Percentiles rank a stretch among this genome's conserved stretches.
Conservation (phyloP, 2,329 filamentous ascomycete genomes). For the Aspergillus sp. region DNA sequence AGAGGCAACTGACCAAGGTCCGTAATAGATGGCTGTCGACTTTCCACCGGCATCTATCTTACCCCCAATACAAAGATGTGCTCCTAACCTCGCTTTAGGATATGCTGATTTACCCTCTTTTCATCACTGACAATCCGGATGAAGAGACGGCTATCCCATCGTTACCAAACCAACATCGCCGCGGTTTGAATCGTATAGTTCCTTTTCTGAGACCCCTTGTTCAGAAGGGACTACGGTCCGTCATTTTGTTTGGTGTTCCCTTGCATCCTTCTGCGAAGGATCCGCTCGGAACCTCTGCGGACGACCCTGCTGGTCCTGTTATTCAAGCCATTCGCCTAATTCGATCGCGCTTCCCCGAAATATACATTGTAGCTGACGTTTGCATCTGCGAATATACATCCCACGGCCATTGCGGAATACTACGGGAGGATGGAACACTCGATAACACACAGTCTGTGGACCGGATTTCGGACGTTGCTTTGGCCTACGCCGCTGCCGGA, state of each 20-base stretch:
- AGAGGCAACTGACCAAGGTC: constrained; percentile 84
- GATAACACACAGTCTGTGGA: constrained; percentile 95
- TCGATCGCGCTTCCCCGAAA: constrained; percentile 80
- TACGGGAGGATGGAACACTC: constrained; percentile 87
- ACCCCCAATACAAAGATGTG: neutral
- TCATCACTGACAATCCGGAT: constrained; percentile 91
- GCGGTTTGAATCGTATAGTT: constrained; percentile 83
- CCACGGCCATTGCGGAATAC: constrained; percentile 95
- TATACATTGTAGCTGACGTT: constrained; percentile 91
- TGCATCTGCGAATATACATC: constrained; percentile 99
- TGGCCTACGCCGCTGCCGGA: constrained; percentile 93
- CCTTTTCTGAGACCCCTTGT: constrained; percentile 85
- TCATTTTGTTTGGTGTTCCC: constrained; percentile 95
- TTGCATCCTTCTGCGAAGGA: constrained; percentile 82
- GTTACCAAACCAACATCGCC: constrained; percentile 85
- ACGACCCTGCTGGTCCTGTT: constrained; percentile 90
- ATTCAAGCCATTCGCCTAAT: constrained; percentile 85
- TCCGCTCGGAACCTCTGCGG: constrained; percentile 85
- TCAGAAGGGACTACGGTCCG: constrained; percentile 85
- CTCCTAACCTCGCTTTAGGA: constrained; percentile 60
- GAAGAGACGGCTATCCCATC: constrained; percentile 90
- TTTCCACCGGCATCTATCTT: neutral
- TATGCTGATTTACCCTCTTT: constrained; percentile 98
- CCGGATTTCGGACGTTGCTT: constrained; percentile 94
- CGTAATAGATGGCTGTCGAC: constrained; percentile 25